Evolutionary conservation across 345 rosid species (phyloP), one percentile per base, ranked within the genome.

Genomic region (Lepidium didymum): DNA sequence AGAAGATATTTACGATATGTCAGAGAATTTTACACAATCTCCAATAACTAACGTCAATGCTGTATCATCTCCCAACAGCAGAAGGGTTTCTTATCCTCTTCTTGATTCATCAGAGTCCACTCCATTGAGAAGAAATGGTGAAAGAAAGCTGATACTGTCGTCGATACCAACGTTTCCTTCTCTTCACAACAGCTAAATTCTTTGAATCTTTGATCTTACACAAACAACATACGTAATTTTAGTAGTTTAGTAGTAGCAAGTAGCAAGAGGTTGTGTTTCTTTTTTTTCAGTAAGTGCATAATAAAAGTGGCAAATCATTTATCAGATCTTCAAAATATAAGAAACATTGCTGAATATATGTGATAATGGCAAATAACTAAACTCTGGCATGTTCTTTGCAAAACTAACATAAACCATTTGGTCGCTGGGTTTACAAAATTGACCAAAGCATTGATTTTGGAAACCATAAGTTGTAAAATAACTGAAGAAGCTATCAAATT

Each of bases 91-190:
- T 72, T 84, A 88, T 18, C 87, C 91, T n/a, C 82, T 80, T 14
- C 67, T 51, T 4, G 80, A 79, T 74, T 61, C 68, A 12, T 67
- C 83, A 10, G 83, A 88, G 50, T 78, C 85, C 11, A 79, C 84
- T 15, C 88, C 89, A 3, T 80, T 81, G 44, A 82, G 70, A 80
- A 81, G 67, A 79, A 85, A 44, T 25, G 58, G 90, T 27, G 90
- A 87, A 34, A 83, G 90, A 77, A 90, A 86, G 80, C 64, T 88
- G 81, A 81, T 90, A 62, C 70, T 86, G 15, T 86, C 93, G 15
- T n/a, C n/a, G n/a, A 85, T 88, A 42, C 96, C 98, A 1, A 78
- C 91, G 6, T 92, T 92, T 70, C 98, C 97, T 56, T 87, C 97
- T 8, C 90, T 70, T 89, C 89, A 35, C 55, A 45, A 41, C 34